Evolutionary conservation across 2,329 filamentous ascomycete genomes (phyloP).

Genomic region (Trichoderma sp.): DNA sequence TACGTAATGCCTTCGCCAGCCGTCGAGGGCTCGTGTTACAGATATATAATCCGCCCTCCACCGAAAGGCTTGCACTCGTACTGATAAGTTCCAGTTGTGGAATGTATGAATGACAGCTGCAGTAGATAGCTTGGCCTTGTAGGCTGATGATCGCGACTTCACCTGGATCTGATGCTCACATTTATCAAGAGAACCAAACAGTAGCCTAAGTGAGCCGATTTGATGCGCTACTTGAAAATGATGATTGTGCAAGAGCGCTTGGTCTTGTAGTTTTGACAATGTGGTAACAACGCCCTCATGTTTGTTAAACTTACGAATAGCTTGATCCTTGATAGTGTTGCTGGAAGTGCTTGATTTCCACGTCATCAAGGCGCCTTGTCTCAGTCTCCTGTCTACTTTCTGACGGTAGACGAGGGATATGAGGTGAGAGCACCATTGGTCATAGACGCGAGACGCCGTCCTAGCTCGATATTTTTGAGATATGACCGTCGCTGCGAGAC

Average conservation of each 20-base stretch:
- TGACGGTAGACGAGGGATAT: conserved; percentile 30
- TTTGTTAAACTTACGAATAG: conserved; percentile 28
- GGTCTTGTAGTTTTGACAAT: conserved; percentile 32
- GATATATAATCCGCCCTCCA: conserved; percentile 40
- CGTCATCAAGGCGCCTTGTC: conserved; percentile 27
- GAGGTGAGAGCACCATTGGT: conserved; percentile 35
- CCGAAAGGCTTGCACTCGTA: conserved; percentile 38
- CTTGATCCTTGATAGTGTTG: conserved; percentile 25
- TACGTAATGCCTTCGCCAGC: conserved; percentile 35
- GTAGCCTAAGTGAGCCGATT: conserved; percentile 27
- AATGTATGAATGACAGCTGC: conserved; percentile 32
- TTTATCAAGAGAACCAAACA: conserved; percentile 32
- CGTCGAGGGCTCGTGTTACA: conserved; percentile 33
- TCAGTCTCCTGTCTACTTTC: conserved; percentile 28
- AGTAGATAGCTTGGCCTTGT: conserved; percentile 28
- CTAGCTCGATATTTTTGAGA: conserved; percentile 30
- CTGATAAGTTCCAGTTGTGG: conserved; percentile 38
- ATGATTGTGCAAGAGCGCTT: conserved; percentile 6
- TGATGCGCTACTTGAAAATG: conserved; percentile 25
- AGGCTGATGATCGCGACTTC: conserved; percentile 32
- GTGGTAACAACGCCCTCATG: conserved; percentile 26
- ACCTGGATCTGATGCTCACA: conserved; percentile 39
- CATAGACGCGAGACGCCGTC: conserved; percentile 30
- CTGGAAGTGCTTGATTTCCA: conserved; percentile 31
- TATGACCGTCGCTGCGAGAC: conserved; percentile 32